Conservation (phyloP, 2,329 filamentous ascomycete species). For the Knufia fluminis region DNA sequence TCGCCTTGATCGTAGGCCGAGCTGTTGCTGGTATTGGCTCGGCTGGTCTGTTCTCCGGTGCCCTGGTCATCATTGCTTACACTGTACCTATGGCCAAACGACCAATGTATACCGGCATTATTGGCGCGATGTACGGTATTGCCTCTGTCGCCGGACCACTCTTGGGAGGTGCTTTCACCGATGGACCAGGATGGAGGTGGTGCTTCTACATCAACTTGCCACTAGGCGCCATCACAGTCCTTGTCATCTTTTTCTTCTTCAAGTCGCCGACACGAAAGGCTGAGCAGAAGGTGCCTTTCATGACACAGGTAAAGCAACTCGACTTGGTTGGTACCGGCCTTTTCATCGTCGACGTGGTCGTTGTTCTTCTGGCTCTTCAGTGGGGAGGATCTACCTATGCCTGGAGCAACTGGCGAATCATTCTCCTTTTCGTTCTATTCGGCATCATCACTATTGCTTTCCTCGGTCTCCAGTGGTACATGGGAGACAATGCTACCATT, state of each 20-base stretch:
- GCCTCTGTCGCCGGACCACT: slow-evolving; percentile 33
- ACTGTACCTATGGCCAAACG: slow-evolving; percentile 45
- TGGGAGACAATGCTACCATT: slow-evolving; percentile 42
- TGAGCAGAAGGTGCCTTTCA: slow-evolving; percentile 25
- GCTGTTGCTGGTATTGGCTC: slow-evolving; percentile 28
- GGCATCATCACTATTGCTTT: slow-evolving; percentile 36
- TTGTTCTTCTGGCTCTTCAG: slow-evolving; percentile 42
- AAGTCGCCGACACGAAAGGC: slow-evolving; percentile 29
- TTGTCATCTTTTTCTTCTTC: slow-evolving; percentile 42
- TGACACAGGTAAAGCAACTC: slow-evolving; percentile 33
- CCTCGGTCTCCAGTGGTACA: slow-evolving; percentile 37
- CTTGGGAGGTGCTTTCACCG: slow-evolving; percentile 34
- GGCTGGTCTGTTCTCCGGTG: slow-evolving; percentile 26
- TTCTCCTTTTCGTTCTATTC: slow-evolving; percentile 43
- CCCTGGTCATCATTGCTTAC: slow-evolving; percentile 27
- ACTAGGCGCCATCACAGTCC: slow-evolving; percentile 32
- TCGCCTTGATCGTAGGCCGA: slow-evolving; percentile 27
- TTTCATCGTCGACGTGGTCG: slow-evolving; percentile 38
- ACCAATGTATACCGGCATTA: slow-evolving; percentile 45
- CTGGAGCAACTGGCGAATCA: slow-evolving; percentile 38
- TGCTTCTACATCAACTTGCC: slow-evolving; percentile 40
- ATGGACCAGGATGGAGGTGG: slow-evolving; percentile 30
- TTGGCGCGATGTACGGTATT: slow-evolving; percentile 37
- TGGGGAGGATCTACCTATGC: slow-evolving; percentile 37
- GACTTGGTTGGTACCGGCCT: slow-evolving; percentile 37